A percentile compares a stretch with the other conserved stretches of the same genome.
These are phyloP conservation scores for Oryza nivara DNA, from an alignment of 176 grass and related monocot genomes.

Conservation along the genomic window DNA sequence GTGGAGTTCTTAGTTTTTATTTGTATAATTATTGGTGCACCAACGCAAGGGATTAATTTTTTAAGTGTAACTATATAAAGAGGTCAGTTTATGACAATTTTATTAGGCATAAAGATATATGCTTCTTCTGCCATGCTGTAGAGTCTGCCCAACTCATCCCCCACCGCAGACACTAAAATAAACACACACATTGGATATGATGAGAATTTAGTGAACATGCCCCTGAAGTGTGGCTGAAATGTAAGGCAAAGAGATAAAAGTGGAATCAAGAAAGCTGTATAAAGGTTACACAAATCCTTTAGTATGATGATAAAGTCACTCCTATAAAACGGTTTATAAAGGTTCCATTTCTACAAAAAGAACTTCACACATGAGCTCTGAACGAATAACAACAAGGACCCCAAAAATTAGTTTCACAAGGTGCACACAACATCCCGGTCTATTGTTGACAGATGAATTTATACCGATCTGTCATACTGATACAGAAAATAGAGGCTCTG, in stretches of 20 bases:
- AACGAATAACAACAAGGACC: slow-evolving; percentile 57
- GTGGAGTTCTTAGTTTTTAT: slow-evolving; percentile 23
- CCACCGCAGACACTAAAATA: background rate
- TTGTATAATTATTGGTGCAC: slow-evolving; percentile 6
- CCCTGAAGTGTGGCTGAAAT: slow-evolving; percentile 23
- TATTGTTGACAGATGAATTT: slow-evolving; percentile 53
- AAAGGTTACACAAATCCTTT: slow-evolving; percentile 42
- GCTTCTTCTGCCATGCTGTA: background rate
- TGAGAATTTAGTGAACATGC: slow-evolving; percentile 25
- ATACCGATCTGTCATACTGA: slow-evolving; percentile 46
- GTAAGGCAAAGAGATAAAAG: background rate
- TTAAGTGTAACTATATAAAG: background rate
- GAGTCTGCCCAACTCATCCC: background rate
- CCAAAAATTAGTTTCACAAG: slow-evolving; percentile 64
- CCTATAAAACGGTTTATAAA: slow-evolving; percentile 71
- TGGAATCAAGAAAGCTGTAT: slow-evolving; percentile 25
- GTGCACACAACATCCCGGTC: slow-evolving; percentile 61
- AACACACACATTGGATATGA: slow-evolving; percentile 17
- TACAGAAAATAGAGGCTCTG: slow-evolving; percentile 54
- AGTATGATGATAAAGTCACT: slow-evolving; percentile 49
- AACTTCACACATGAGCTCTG: slow-evolving; percentile 61
- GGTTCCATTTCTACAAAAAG: slow-evolving; percentile 80
- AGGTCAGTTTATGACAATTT: slow-evolving; percentile 26
- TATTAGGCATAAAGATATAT: background rate
- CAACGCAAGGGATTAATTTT: background rate